These are phyloP conservation scores for Astraeus odoratus DNA, from an alignment of 768 basidiomycete genomes.

Conservation along the genomic window DNA sequence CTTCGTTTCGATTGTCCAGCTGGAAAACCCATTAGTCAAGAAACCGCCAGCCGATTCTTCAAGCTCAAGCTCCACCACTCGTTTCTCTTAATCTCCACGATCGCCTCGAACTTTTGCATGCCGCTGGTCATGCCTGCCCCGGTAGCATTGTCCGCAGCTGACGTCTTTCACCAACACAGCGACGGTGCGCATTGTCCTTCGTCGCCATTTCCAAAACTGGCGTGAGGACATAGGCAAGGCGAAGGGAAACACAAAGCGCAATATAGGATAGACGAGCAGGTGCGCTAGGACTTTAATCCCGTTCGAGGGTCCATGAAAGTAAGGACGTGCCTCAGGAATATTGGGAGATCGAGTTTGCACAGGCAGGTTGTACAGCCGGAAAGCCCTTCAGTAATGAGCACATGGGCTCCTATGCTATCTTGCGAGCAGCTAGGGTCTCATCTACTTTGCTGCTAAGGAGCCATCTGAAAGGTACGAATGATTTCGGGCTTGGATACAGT, in stretches of 20 bases:
- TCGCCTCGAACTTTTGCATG: slow-evolving; percentile 58
- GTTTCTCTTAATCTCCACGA: slow-evolving; percentile 67
- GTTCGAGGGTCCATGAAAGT: slow-evolving; percentile 84
- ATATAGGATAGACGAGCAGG: slow-evolving; percentile 88
- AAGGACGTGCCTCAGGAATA: slow-evolving; percentile 76
- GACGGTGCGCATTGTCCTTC: slow-evolving; percentile 83
- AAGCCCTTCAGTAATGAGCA: slow-evolving; percentile 73
- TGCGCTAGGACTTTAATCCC: slow-evolving; percentile 97
- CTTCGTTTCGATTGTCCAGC: no score
- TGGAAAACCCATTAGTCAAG: no score
- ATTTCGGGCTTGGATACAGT: slow-evolving; percentile 72
- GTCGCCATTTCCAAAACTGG: slow-evolving; percentile 80
- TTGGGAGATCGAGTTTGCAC: slow-evolving; percentile 77
- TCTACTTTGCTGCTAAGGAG: slow-evolving; percentile 97
- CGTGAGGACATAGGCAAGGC: slow-evolving; percentile 68
- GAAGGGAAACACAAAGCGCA: slow-evolving; percentile 29
- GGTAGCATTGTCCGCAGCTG: slow-evolving; percentile 48
- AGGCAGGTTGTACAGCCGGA: slow-evolving; percentile 87
- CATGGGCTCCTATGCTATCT: slow-evolving; percentile 96
- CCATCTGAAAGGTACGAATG: slow-evolving; percentile 91
- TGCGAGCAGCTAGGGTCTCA: slow-evolving; percentile 92
- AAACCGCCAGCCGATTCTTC: slow-evolving; percentile 24
- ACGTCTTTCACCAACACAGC: slow-evolving; percentile 78
- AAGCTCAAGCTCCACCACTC: slow-evolving; percentile 66
- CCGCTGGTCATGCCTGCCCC: slow-evolving; percentile 18